Evolutionary conservation across 176 grass and related monocot species (phyloP), one percentile per base, ranked within the genome.

Genomic region (Avena sativa): DNA sequence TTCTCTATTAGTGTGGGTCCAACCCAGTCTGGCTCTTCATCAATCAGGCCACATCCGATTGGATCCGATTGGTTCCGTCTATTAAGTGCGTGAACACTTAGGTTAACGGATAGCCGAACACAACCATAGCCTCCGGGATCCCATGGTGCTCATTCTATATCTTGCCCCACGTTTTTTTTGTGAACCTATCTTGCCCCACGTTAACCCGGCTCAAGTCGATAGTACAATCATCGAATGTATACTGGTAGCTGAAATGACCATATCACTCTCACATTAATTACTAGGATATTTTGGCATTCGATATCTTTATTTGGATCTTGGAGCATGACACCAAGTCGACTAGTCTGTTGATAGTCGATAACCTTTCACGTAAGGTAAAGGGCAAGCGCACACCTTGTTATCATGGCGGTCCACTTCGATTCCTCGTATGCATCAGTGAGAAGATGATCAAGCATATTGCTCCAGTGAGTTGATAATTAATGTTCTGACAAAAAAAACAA

Each of bases 351-450:
- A 53, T 21, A 30, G 4, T 47, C n/a, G 48, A 28, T 65, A 82
- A 83, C 84, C 79, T 86, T 86, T 86, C 72, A 71, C 51, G 68
- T 52, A 4, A 82, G 28, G 79, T 68, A 78, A 86, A 71, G 79
- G 88, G 72, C 88, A 86, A 82, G 20, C 65, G 14, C 78, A 58
- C 8, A 58, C 8, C 25, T 40, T 82, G 20, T 46, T 55, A 26
- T 19, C 81, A 46, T 53, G 48, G 61, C 17, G 3, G 17, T 76
- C 74, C 81, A 32, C 36, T n/a, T 74, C 1, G n/a, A 55, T 67
- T 78, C 20, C 61, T 78, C 23, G 38, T 17, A 74, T 15, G 60
- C 79, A 83, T 75, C 72, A 7, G 16, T 76, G 25, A 53, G 73
- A 17, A 2, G 48, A 50, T 77, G 70, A 67, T 10, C 60, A 57